These are phyloP conservation scores for Kappamyces sp. DNA, from an alignment of 192 early-diverging fungal species.

Conservation along the genomic window DNA sequence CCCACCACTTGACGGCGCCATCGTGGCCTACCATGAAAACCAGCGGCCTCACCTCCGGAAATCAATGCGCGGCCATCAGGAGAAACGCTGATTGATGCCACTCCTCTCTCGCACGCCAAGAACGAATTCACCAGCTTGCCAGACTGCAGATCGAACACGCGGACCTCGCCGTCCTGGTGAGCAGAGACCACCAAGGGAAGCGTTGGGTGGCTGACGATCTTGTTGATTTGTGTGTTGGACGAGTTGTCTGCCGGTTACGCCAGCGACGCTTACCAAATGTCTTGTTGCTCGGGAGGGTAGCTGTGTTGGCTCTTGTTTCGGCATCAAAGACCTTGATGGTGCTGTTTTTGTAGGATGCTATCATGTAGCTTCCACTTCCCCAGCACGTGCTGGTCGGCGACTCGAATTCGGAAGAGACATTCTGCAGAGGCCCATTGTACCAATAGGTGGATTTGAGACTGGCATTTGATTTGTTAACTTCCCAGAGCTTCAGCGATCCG, in stretches of 20 bases:
- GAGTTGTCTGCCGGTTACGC: conserved; percentile 46
- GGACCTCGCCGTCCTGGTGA: conserved; percentile 69
- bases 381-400: background rate
- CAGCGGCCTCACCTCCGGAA: conserved; percentile 47
- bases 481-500: conserved; percentile 77
- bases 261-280: conserved; percentile 52
- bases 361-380: background rate
- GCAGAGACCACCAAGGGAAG: conserved; percentile 66
- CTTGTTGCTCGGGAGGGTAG: conserved; percentile 49
- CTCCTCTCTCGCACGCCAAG: conserved; percentile 39
- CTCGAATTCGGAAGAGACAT: background rate
- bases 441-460: conserved; percentile 29
- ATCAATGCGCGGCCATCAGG: conserved; percentile 55
- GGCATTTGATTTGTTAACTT: conserved; percentile 35
- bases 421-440: conserved; percentile 23
- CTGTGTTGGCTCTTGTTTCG: conserved; percentile 58
- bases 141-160: conserved; percentile 67
- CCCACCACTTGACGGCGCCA: conserved; percentile 71
- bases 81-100: conserved; percentile 61
- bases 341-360: conserved; percentile 49
- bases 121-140: conserved; percentile 38
- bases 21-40: conserved; percentile 56
- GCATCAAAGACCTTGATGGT: conserved; percentile 68
- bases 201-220: conserved; percentile 64
- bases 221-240: conserved; percentile 68